Evolutionary conservation across 768 basidiomycete genomes (phyloP), one percentile per base, ranked within the genome.

Genomic region (Boletus rubropictus): DNA sequence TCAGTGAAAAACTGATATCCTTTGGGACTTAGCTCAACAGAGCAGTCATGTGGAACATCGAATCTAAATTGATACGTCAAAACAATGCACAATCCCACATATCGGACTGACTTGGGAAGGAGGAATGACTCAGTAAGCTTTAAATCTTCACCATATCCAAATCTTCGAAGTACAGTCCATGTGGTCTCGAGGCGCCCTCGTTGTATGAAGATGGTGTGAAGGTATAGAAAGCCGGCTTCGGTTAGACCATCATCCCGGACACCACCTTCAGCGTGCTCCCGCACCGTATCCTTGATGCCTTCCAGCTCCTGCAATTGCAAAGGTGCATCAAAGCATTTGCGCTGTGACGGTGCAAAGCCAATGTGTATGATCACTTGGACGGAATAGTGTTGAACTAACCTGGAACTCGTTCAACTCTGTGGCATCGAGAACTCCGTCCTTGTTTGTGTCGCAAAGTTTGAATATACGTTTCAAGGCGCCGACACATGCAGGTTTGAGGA

Each of bases 1-100:
- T 96, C 94, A 0, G 95, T 97, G 59, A 98, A 86, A 72, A 98
- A 99, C 57, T 95, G 87, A 66, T 97, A 94, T 3, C 95, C 95
- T 18, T 85, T 70, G n/a, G 86, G 92, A 57, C 86, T 89, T 35
- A 98, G 74, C 72, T 99, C 95, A 5, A 96, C 94, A 0, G 93
- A 93, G 65, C 92, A 96, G 62, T 97, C 95, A 44, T 79, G 69
- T 1, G 92, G 86, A 3, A 98, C 91, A 46, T 99, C 95, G 56
- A 95, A 92, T 64, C 93, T 95, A 55, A 15, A 44, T 38, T 38
- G 21, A 42, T 52, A 25, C 15, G 54, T 50, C 53, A 60, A 53
- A 43, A 36, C 20, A 36, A 33, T 39, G n/a, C 21, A 47, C 10
- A 38, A 39, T 25, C 35, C 15, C 17, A 36, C n/a, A 17, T 20